These are phyloP conservation scores for Brassica napus DNA, from an alignment of 345 rosid genomes.

Conservation along the genomic window Da-Ae NC_063436.1:25447501-25448000, in stretches of 20 bases:
- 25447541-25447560: neutral
- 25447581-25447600: neutral
- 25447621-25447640: conserved; percentile 38
- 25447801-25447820: neutral
- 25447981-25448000: conserved; percentile 34
- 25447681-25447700: conserved; percentile 26
- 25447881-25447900: conserved; percentile 8
- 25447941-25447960: neutral
- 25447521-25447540: neutral
- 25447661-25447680: conserved; percentile 33
- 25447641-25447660: conserved; percentile 31
- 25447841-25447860: neutral
- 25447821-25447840: neutral
- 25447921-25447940: conserved; percentile 6
- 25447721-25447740: conserved; percentile 28
- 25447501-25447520: neutral
- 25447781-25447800: neutral
- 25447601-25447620: conserved; percentile 24
- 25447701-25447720: conserved; percentile 12
- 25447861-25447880: neutral
- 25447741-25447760: no score
- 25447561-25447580: neutral
- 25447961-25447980: conserved; percentile 39
- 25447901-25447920: neutral
- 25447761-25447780: neutral